Evolutionary conservation across 768 basidiomycete genomes (phyloP).

Genomic region (Trametes cubensis): DNA sequence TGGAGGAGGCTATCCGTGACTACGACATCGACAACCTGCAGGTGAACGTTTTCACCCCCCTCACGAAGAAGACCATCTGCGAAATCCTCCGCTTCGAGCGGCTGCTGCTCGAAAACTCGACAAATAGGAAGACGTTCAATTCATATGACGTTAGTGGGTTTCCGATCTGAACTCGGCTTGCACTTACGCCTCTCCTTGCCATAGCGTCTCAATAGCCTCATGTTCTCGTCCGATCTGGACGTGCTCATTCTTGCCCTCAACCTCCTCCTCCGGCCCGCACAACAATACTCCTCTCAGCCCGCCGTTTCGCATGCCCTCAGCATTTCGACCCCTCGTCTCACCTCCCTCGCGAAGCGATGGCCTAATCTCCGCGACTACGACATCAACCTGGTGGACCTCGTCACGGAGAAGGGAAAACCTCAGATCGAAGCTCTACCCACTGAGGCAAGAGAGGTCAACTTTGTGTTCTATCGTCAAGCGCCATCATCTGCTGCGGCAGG

Average conservation of each 20-base stretch:
- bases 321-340: constrained; percentile 78
- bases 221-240: constrained; percentile 88
- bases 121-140: constrained; percentile 93
- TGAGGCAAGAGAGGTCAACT: constrained; percentile 78
- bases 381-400: constrained; percentile 74
- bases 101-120: constrained; percentile 93
- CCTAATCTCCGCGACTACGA: constrained; percentile 80
- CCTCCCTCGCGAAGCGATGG: constrained; percentile 85
- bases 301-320: constrained; percentile 82
- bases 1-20: constrained; percentile 79
- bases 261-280: constrained; percentile 87
- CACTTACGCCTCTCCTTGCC: constrained; percentile 5
- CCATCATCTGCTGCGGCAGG: constrained; percentile 24
- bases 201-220: constrained; percentile 87
- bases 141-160: constrained; percentile 89
- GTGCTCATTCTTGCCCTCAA: constrained; percentile 82
- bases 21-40: constrained; percentile 89
- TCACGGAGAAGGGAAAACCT: constrained; percentile 51
- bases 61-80: constrained; percentile 72
- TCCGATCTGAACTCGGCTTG: constrained; percentile 2
- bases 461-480: constrained; percentile 78
- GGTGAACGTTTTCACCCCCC: constrained; percentile 72
- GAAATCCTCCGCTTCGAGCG: constrained; percentile 89
- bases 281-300: constrained; percentile 90
- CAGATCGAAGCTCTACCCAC: constrained; percentile 65